These are phyloP conservation scores for Umbilicus rupestris DNA, from an alignment of 164 flowering plant genomes.

Conservation along the genomic window DNA sequence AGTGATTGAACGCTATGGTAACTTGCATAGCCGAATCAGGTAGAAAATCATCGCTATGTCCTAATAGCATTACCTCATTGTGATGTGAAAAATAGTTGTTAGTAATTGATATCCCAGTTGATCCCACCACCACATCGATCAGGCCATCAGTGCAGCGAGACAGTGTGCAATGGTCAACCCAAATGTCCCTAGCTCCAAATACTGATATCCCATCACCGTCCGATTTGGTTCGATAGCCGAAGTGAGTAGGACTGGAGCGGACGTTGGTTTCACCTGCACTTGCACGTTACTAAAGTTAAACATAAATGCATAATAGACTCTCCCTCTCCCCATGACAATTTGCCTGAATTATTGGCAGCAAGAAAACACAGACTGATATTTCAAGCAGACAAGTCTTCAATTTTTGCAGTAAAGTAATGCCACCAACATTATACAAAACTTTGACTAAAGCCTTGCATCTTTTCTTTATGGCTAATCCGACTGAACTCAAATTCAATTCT, in stretches of 20 bases:
- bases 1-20: constrained; percentile 41
- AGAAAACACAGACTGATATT: not conserved
- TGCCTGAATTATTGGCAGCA: not conserved
- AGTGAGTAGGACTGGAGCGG: constrained; percentile 61
- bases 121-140: constrained; percentile 62
- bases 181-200: constrained; percentile 50
- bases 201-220: constrained; percentile 72
- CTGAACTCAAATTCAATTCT: not conserved
- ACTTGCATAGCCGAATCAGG: constrained; percentile 40
- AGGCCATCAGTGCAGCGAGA: constrained; percentile 56
- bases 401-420: not conserved
- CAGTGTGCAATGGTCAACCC: constrained; percentile 60
- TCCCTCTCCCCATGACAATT: not conserved
- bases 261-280: constrained; percentile 41
- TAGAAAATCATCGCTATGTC: constrained; percentile 39
- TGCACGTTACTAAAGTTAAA: not conserved
- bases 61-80: constrained; percentile 63
- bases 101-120: constrained; percentile 54
- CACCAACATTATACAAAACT: constrained; percentile 1
- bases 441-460: not conserved
- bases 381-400: constrained; percentile 2
- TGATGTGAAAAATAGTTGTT: constrained; percentile 56
- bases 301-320: not conserved
- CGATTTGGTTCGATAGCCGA: constrained; percentile 41
- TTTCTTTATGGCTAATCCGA: not conserved